Base-by-base conservation (phyloP, 108 stramenopile genomes). In the Discostella stelligeroides region DNA sequence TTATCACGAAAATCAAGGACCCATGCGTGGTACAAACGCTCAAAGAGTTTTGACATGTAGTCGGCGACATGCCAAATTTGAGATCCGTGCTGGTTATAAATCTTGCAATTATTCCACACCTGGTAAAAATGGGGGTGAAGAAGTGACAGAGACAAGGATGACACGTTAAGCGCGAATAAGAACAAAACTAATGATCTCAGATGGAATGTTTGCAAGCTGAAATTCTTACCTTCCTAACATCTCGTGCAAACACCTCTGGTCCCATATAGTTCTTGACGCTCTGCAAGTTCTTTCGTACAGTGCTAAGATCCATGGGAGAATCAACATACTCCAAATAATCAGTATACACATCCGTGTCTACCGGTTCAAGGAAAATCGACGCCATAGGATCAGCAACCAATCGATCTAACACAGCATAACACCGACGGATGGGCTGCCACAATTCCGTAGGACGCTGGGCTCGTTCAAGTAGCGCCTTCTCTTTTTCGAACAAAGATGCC, bases 1-100 rank as follows among this genome's bases (percentile, higher is more conserved):
- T 90, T 85, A 60, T 92, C 89, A 25, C 90, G 86, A 69, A 87
- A 94, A 24, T 84, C 88, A 8, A 90, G 78, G 14, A 96, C 95
- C 95, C 95, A 96, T 41, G 92, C 95, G 68, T 90, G 83, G 63
- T 91, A 93, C 9, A 96, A 82, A 6, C 95, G 85, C 60, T 96
- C 92, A 61, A 96, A 96, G 56, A 86, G 86, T 68, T 96, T 96
- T 20, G 90, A 88, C 90, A 94, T 91, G 87, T 92, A 94, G 73
- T 94, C 92, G 14, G 90, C 95, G n/a, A 94, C 92, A 59, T 91
- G 83, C 95, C 95, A 96, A 72, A 96, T 92, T 11, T 90, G 88
- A 14, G 89, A 87, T 12, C 92, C 92, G 43, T 94, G 92, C 18
- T 86, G 82, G 70, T 96, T 96, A 65, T 92, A 96, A 49, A 94